A percentile compares a stretch with the other conserved stretches of the same genome.
These are phyloP conservation scores for Cyclotella cryptica DNA, from an alignment of 108 stramenopile species.

Conservation along the genomic window DNA sequence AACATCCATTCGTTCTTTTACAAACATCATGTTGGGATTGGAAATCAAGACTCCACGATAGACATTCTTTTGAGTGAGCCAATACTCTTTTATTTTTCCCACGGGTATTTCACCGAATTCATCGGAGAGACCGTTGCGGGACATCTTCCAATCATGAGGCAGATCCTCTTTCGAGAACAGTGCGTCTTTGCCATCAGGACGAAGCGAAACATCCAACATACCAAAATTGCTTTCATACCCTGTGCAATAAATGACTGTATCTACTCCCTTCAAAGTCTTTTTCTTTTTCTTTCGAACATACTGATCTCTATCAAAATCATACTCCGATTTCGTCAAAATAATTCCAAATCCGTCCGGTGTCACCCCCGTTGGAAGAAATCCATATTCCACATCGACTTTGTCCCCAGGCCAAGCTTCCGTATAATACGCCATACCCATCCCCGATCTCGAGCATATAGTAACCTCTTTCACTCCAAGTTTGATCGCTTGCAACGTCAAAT, in stretches of 20 bases:
- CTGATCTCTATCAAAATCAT: not conserved
- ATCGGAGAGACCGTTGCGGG: conserved; percentile 5
- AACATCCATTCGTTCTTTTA: conserved; percentile 23
- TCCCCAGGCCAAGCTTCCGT: conserved; percentile 54
- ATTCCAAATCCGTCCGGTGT: conserved; percentile 24
- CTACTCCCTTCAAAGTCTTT: conserved; percentile 44
- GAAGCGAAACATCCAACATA: conserved; percentile 53
- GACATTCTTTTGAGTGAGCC: not conserved
- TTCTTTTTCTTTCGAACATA: conserved; percentile 9
- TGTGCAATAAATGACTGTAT: conserved; percentile 64
- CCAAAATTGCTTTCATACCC: conserved; percentile 50
- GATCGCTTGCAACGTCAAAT: conserved; percentile 56
- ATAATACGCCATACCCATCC: conserved; percentile 21
- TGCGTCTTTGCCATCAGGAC: not conserved
- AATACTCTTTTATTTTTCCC: not conserved
- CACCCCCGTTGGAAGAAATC: conserved; percentile 7
- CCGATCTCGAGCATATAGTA: conserved; percentile 35
- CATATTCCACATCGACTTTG: conserved; percentile 20
- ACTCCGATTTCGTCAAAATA: conserved; percentile 1
- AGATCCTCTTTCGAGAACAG: not conserved
- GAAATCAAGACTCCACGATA: conserved; percentile 45
- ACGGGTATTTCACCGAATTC: conserved; percentile 28
- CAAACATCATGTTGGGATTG: conserved; percentile 66
- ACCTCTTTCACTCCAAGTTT: conserved; percentile 58
- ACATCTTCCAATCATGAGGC: conserved; percentile 19